Conservation (phyloP, 2,329 filamentous ascomycete species). For the Microsporum canis region DNA sequence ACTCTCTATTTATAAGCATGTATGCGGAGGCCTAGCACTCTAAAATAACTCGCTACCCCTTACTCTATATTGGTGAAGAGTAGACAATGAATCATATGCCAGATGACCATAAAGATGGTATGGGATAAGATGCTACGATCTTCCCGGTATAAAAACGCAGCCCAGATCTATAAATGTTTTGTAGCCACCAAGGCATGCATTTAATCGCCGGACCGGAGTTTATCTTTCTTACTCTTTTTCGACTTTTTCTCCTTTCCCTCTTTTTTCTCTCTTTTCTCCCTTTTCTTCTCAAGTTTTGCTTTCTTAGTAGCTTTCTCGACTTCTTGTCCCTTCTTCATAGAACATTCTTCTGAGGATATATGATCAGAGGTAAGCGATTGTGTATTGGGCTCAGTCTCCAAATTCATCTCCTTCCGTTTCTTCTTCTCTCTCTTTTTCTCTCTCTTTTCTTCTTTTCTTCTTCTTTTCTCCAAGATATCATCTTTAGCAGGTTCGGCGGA, state of each 20-base stretch:
- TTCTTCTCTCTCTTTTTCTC: conserved; percentile 13
- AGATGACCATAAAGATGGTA: neutral
- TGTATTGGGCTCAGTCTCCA: neutral
- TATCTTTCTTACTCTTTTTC: conserved; percentile 31
- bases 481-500: conserved; percentile 14
- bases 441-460: conserved; percentile 15
- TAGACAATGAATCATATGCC: neutral
- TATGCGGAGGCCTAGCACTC: neutral
- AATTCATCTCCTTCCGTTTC: conserved; percentile 11
- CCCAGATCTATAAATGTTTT: neutral
- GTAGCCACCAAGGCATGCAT: no score
- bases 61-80: neutral
- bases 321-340: conserved; percentile 12
- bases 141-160: neutral
- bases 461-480: conserved; percentile 8
- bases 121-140: no score
- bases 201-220: neutral
- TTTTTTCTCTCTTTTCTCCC: conserved; percentile 6
- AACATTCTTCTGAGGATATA: neutral
- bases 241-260: conserved; percentile 6
- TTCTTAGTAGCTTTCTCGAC: conserved; percentile 24
- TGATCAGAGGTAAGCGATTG: conserved; percentile 8
- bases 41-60: neutral
- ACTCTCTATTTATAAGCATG: neutral
- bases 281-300: conserved; percentile 1